Conservation (phyloP, 768 basidiomycete species). For the Calocybe gangraenosa region DNA sequence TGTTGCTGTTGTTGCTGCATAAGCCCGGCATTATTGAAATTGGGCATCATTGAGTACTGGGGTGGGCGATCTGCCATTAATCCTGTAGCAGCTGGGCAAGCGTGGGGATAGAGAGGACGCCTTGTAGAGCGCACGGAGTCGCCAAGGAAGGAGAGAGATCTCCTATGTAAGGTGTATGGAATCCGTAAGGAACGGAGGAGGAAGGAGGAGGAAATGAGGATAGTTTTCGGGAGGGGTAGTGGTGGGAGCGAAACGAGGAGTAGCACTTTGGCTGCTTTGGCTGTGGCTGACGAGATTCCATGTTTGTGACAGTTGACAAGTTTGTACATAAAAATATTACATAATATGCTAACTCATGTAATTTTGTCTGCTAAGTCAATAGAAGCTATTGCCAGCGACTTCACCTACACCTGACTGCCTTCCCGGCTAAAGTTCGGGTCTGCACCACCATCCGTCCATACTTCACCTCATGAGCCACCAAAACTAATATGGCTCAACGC, state of each 20-base stretch:
- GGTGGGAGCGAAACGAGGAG: slow-evolving; percentile 56
- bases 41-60: slow-evolving; percentile 52
- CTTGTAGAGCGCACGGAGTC: slow-evolving; percentile 22
- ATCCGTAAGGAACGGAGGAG: slow-evolving; percentile 18
- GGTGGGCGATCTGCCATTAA: slow-evolving; percentile 61
- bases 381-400: background rate
- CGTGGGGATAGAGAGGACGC: slow-evolving; percentile 25
- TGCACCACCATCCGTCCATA: too few species aligned
- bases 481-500: too few species aligned
- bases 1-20: slow-evolving; percentile 43
- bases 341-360: slow-evolving; percentile 7
- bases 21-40: slow-evolving; percentile 40
- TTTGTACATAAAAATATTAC: slow-evolving; percentile 10
- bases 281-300: slow-evolving; percentile 41
- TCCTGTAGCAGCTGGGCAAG: slow-evolving; percentile 26
- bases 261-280: slow-evolving; percentile 39
- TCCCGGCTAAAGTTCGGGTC: background rate
- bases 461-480: too few species aligned
- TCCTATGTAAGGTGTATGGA: slow-evolving; percentile 12
- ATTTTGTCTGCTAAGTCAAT: slow-evolving; percentile 4
- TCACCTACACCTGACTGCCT: slow-evolving; percentile 8
- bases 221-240: slow-evolving; percentile 39
- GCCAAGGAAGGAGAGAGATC: slow-evolving; percentile 17
- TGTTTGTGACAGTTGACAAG: slow-evolving; percentile 43
- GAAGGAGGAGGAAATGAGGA: slow-evolving; percentile 22